Evolutionary conservation across 148 eudicot genomes (phyloP), one percentile per base, ranked within the genome.

Genomic region (Hydrangea macrophylla): DNA sequence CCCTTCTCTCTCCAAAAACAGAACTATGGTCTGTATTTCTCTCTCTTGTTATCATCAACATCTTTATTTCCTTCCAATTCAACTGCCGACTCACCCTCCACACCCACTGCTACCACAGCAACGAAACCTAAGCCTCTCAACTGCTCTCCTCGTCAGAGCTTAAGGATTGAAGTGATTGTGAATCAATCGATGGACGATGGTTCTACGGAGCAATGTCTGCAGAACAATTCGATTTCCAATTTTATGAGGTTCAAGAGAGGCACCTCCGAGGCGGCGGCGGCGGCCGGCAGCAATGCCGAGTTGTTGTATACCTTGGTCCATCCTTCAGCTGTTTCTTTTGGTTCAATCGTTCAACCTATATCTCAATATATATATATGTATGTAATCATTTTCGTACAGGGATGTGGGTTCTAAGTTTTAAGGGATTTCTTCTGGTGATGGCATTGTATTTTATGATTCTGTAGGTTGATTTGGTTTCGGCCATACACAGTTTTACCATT

Each of bases 381-480:
- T n/a, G n/a, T n/a, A n/a, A n/a, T n/a, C n/a, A n/a, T 27, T 51
- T 17, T 2, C 55, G 17, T 12, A n/a, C n/a, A n/a, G n/a, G n/a
- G n/a, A n/a, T n/a, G n/a, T n/a, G n/a, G n/a, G n/a, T n/a, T n/a
- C n/a, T n/a, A n/a, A n/a, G n/a, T 51, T 58, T 59, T 1, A 25
- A 11, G 60, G 70, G 4, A 30, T 36, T 36, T 2, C 33, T 20
- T 25, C 23, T 71, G 23, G n/a, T 20, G 6, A 55, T 64, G 53
- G 31, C 15, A 57, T 32, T 60, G 55, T 30, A 7, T 73, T 73
- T 30, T 11, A 28, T 65, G 13, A 26, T 37, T 67, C 51, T 76
- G 80, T 79, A 95, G 97, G 97, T 95, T 76, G 99, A 95, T 91
- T 84, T 91, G 87, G 94, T 95, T 58, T 95, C 99, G 1, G 89